Percentiles rank a stretch among this genome's conserved stretches.
Conservation (phyloP, 371 early-diverging fungal genomes). For the Dichotomocladium elegans region DNA sequence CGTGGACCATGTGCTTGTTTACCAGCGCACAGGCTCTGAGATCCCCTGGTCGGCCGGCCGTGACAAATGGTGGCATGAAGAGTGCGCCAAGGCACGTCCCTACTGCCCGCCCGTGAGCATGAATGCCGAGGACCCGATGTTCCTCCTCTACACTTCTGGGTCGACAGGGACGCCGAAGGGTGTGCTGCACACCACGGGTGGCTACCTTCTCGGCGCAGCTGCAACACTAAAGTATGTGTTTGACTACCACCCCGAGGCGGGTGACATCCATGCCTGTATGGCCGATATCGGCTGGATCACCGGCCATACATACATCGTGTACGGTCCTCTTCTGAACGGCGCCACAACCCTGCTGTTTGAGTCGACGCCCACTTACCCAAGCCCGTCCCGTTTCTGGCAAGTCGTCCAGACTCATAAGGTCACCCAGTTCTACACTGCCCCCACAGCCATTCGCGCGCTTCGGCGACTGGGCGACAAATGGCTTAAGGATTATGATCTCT, state of each 20-base stretch:
- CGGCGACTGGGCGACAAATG: slow-evolving; percentile 82
- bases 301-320: slow-evolving; percentile 89
- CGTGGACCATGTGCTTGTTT: slow-evolving; percentile 85
- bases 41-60: slow-evolving; percentile 72
- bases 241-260: slow-evolving; percentile 67
- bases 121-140: slow-evolving; percentile 92
- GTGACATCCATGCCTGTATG: slow-evolving; percentile 82
- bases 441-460: slow-evolving; percentile 96
- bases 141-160: slow-evolving; percentile 96
- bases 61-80: slow-evolving; percentile 92
- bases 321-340: slow-evolving; percentile 92
- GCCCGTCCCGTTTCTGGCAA: slow-evolving; percentile 81
- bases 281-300: slow-evolving; percentile 86
- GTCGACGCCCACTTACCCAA: slow-evolving; percentile 85
- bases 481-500: slow-evolving; percentile 73
- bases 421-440: slow-evolving; percentile 98
- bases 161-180: slow-evolving; percentile 97
- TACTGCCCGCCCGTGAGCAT: slow-evolving; percentile 84
- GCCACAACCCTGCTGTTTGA: slow-evolving; percentile 94
- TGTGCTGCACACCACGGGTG: slow-evolving; percentile 91
- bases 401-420: slow-evolving; percentile 84
- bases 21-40: slow-evolving; percentile 77
- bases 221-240: slow-evolving; percentile 91
- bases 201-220: slow-evolving; percentile 92
- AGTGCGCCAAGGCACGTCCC: slow-evolving; percentile 65